Percentiles rank a stretch among this genome's conserved stretches.
Conservation (phyloP, 148 eudicot species). For the Vaccinium darrowii region DNA sequence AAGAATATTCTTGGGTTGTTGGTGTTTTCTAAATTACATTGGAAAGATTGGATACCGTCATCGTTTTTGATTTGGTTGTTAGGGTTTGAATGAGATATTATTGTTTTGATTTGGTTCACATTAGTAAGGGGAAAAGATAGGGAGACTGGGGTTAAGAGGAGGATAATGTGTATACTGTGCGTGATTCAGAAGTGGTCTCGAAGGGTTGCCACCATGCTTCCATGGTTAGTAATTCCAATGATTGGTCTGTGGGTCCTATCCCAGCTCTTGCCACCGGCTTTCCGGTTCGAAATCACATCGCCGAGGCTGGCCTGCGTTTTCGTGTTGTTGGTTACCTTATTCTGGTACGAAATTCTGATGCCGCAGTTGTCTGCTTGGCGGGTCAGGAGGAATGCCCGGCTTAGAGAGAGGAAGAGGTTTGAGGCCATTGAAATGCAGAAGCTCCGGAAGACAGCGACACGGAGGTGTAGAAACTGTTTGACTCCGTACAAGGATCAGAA, state of each 20-base stretch:
- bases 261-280: constrained; percentile 89
- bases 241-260: constrained; percentile 93
- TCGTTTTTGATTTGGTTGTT: neutral
- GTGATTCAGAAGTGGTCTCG: constrained; percentile 99
- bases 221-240: constrained; percentile 96
- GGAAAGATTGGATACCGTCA: neutral
- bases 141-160: constrained; percentile 34
- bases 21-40: constrained; percentile 22
- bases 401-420: constrained; percentile 82
- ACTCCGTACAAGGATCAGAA: constrained; percentile 87
- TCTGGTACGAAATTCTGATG: constrained; percentile 97
- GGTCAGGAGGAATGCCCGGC: constrained; percentile 63
- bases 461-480: constrained; percentile 92
- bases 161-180: constrained; percentile 99
- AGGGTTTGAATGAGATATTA: constrained; percentile 9
- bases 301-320: constrained; percentile 88
- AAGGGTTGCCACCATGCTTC: constrained; percentile 96
- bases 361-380: constrained; percentile 91
- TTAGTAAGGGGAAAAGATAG: constrained; percentile 29
- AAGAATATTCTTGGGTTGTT: constrained; percentile 12
- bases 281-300: constrained; percentile 86
- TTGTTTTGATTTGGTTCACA: constrained; percentile 14
- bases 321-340: constrained; percentile 75
- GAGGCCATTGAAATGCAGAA: constrained; percentile 93
- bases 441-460: constrained; percentile 79